Evolutionary conservation across 2,329 filamentous ascomycete species (phyloP).

Genomic region (Botryosphaeria dothidea): DNA sequence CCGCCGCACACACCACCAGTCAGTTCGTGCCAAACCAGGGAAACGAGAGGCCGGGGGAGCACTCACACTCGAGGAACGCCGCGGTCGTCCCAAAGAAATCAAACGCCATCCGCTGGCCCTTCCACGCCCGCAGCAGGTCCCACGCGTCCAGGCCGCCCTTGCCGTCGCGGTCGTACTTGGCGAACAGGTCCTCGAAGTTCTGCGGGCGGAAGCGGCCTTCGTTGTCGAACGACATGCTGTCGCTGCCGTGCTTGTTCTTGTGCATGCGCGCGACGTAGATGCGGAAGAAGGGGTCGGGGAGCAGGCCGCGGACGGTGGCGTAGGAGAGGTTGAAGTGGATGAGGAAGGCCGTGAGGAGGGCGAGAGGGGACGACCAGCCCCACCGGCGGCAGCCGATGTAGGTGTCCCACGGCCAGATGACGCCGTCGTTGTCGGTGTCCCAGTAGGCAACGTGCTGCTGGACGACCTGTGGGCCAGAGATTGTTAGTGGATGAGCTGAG

Average conservation of each 20-base stretch:
- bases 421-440: constrained; percentile 52
- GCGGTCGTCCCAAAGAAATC: constrained; percentile 51
- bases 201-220: constrained; percentile 50
- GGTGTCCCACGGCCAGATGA: constrained; percentile 57
- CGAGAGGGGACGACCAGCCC: constrained; percentile 48
- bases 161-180: constrained; percentile 44
- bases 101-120: constrained; percentile 43
- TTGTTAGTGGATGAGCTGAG: not conserved
- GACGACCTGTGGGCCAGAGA: constrained; percentile 37
- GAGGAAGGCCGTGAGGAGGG: constrained; percentile 46
- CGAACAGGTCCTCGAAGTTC: constrained; percentile 51
- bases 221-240: constrained; percentile 45
- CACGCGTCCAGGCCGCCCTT: constrained; percentile 41
- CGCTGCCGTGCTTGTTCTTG: constrained; percentile 46
- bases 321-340: constrained; percentile 55
- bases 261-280: constrained; percentile 44
- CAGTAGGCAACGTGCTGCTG: constrained; percentile 58
- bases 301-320: constrained; percentile 42
- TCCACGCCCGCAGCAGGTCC: constrained; percentile 42
- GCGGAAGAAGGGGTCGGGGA: constrained; percentile 49
- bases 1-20: not conserved
- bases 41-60: not conserved
- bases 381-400: constrained; percentile 49
- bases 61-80: constrained; percentile 45
- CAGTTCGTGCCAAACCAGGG: not conserved